Evolutionary conservation across 2,329 filamentous ascomycete species (phyloP).

Genomic region (Fusarium pseudoanthophilum): DNA sequence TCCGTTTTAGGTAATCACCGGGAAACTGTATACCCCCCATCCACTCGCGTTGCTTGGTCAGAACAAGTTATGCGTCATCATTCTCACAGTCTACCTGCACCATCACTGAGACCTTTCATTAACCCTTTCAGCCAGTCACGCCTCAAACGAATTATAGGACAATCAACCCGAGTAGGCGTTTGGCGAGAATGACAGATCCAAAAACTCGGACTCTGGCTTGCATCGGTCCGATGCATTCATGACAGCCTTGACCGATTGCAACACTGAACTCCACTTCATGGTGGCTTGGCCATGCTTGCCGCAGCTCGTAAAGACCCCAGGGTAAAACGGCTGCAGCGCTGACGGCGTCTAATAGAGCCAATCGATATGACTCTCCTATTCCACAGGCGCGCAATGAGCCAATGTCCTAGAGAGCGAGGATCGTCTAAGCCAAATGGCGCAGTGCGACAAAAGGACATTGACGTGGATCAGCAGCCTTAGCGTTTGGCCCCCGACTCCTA

Average conservation of each 20-base stretch:
- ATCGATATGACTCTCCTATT: slow-evolving; percentile 31
- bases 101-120: neutral
- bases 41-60: neutral
- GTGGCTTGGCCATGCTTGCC: slow-evolving; percentile 32
- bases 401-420: slow-evolving; percentile 22
- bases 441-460: slow-evolving; percentile 48
- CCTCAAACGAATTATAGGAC: neutral
- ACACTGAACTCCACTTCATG: slow-evolving; percentile 25
- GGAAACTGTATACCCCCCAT: slow-evolving; percentile 17
- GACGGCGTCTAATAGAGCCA: slow-evolving; percentile 49
- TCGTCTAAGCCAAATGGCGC: slow-evolving; percentile 34
- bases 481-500: slow-evolving; percentile 34
- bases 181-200: slow-evolving; percentile 12
- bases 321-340: slow-evolving; percentile 14
- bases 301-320: slow-evolving; percentile 28
- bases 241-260: slow-evolving; percentile 25
- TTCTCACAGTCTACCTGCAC: slow-evolving; percentile 6
- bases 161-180: neutral
- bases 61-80: neutral
- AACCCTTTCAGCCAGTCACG: neutral
- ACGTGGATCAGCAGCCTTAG: slow-evolving; percentile 46
- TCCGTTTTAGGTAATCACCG: slow-evolving; percentile 26
- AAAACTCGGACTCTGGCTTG: slow-evolving; percentile 22
- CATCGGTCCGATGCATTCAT: slow-evolving; percentile 27
- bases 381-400: slow-evolving; percentile 39